Conservation (phyloP, 345 rosid species). For the Eucalyptus erythrocorys region DNA sequence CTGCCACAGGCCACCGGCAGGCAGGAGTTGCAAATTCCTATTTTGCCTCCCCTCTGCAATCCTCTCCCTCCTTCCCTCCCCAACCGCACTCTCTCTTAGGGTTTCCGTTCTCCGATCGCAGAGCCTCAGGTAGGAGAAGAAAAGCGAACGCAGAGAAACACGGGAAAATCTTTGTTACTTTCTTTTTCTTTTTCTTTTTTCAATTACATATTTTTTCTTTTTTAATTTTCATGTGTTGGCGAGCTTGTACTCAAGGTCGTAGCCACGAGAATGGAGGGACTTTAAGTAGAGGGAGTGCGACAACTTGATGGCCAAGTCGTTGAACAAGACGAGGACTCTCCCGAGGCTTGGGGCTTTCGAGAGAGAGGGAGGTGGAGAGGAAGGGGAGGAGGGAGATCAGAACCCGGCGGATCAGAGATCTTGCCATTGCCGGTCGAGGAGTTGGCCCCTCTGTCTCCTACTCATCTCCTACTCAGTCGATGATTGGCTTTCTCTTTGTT, state of each 20-base stretch:
- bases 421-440: slow-evolving; percentile 2
- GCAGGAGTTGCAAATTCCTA: not conserved
- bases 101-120: not conserved
- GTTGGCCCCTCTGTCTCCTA: not conserved
- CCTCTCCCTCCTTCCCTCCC: not conserved
- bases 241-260: slow-evolving; percentile 53
- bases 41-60: not conserved
- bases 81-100: not conserved
- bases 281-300: slow-evolving; percentile 55
- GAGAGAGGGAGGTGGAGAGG: slow-evolving; percentile 33
- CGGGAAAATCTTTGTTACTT: not conserved
- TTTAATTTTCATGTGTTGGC: slow-evolving; percentile 5
- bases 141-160: not conserved
- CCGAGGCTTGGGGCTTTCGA: slow-evolving; percentile 29
- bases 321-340: slow-evolving; percentile 42
- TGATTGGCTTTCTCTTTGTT: not conserved
- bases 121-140: not conserved
- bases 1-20: not conserved
- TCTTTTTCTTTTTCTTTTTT: too few species aligned
- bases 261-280: slow-evolving; percentile 45
- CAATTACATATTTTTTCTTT: too few species aligned
- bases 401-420: not conserved
- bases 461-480: not conserved
- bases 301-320: slow-evolving; percentile 47
- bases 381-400: slow-evolving; percentile 23